Evolutionary conservation across 177 flowering plant genomes (phyloP), one percentile per base, ranked within the genome.

Genomic region (Vitis hybrid): DNA sequence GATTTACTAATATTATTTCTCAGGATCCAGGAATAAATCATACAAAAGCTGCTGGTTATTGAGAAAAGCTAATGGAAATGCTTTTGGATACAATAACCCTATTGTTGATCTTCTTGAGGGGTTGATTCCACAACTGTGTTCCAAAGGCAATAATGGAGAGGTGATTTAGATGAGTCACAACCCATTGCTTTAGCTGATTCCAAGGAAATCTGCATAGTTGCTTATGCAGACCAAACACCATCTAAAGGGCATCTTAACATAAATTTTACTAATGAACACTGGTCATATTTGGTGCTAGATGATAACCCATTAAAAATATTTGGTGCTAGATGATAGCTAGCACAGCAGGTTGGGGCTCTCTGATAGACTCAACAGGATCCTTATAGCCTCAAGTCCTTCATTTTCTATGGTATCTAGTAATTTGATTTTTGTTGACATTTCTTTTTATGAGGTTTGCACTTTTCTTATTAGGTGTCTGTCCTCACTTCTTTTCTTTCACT

Each of bases 311-410:
- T 24, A 24, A 24, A 18, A 18, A 59, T 56, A 66, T 76, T 80
- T 81, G 71, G 79, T 79, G 27, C 66, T 91, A 64, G 89, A 83
- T 65, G 91, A 84, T 13, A 80, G 83, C 65, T 67, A 77, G 10
- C 91, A 87, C 67, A 74, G 81, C 73, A 95, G 94, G 8, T 78
- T 94, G 74, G 96, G 94, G 4, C 88, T 87, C 56, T 35, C 58
- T 67, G 85, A 85, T 60, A 27, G 30, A 27, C 30, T 27, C 30
- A 27, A 27, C 30, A 27, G 3, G 30, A 27, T 27, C 30, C 30
- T 27, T 27, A 27, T 27, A 27, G 30, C 30, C 30, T 27, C 30
- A 27, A 27, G 30, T 27, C 30, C 46, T 40, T 40, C 46, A 40
- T 40, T 40, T 40, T 40, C 46, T 40, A 40, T 40, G 8, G 46